Evolutionary conservation across 2,329 filamentous ascomycete species (phyloP), one percentile per base, ranked within the genome.

Genomic region (Aspergillus alliaceus): DNA sequence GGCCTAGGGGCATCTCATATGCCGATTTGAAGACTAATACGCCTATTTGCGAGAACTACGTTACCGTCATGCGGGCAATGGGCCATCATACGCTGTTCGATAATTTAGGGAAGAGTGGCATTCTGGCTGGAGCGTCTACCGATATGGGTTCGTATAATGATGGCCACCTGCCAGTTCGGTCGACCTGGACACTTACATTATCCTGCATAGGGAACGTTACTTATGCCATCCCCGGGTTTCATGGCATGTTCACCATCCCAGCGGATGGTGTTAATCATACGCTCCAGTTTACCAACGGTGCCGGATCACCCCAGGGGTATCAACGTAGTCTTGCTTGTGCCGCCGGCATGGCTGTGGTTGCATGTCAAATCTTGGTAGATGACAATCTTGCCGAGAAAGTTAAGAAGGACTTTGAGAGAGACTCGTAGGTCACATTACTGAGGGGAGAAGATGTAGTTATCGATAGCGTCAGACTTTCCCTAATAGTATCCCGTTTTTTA

Each of bases 201-300:
- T 8, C 7, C 3, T 25, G 3, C 80, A n/a, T n/a, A 84, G 66
- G 75, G 65, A 54, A 72, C 65, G 49, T 80, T 75, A 68, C 83
- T 70, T 73, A 82, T 78, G 66, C 64, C 47, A 34, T 74, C 76
- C 37, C 73, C 62, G 46, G 77, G 60, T 64, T 72, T 58, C 37
- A 71, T 64, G 40, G 66, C 20, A 52, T 78, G 76, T 60, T 86
- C 56, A 73, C 71, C 15, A 77, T 82, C 2, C 77, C 79, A 0
- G 72, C 73, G 2, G 73, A 75, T 2, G 77, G 76, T 1, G 78
- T 80, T 0, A 82, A 83, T 18, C 84, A 84, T 58, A 86, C 78
- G 7, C 77, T 79, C 0, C 77, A 79, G 0, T 87, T 84, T 61
- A 79, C 81, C 8, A 69, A 72, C 3, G 79, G 82, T 0, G 77